Evolutionary conservation across 2,329 filamentous ascomycete species (phyloP).

Genomic region (Ophiostoma novo-ulmi): DNA sequence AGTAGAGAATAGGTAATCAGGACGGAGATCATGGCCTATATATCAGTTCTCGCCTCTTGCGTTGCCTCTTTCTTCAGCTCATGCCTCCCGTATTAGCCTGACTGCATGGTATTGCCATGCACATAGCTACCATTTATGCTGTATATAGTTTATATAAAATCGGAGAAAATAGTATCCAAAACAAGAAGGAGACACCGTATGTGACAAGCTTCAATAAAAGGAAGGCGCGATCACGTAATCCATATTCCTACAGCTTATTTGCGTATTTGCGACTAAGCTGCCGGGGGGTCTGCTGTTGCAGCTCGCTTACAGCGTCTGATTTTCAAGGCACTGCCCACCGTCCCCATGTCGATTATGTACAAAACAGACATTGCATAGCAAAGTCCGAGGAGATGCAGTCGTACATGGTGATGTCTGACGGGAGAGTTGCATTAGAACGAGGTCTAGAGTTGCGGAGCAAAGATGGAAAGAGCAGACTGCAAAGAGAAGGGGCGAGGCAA

Average conservation of each 20-base stretch:
- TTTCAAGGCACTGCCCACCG: background rate
- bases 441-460: background rate
- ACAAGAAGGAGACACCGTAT: too few relatives aligned
- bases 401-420: background rate
- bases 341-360: background rate
- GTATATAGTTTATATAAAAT: too few relatives aligned
- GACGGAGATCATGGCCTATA: too few relatives aligned
- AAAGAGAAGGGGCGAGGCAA: background rate
- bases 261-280: background rate
- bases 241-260: background rate
- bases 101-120: too few relatives aligned
- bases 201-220: too few relatives aligned
- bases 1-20: too few relatives aligned
- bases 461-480: background rate
- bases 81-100: too few relatives aligned
- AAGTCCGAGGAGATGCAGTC: background rate
- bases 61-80: too few relatives aligned
- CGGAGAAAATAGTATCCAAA: too few relatives aligned
- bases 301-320: background rate
- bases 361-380: background rate
- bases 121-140: too few relatives aligned
- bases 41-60: too few relatives aligned
- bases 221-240: too few relatives aligned
- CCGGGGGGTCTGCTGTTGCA: background rate
- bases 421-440: background rate